phyloP scores from a whole-genome alignment of 805 yeast species.

The Schwanniomyces vanrijiae region DNA sequence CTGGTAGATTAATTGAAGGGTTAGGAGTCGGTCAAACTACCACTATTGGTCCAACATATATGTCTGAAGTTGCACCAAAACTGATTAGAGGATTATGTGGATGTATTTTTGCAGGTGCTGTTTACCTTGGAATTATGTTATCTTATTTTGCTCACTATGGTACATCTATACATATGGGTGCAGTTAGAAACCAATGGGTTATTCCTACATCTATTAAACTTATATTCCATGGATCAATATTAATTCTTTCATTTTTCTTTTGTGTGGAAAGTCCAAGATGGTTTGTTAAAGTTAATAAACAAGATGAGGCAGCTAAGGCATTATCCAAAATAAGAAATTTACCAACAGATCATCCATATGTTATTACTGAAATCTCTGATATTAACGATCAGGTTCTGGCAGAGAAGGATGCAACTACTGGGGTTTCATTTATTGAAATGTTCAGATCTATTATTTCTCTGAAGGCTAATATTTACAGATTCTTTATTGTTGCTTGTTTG shows the following conservation, averaged over 20 bases:
- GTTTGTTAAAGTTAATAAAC: conserved; percentile 43
- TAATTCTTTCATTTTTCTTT: conserved; percentile 41
- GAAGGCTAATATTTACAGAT: conserved; percentile 46
- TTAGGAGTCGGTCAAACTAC: conserved; percentile 57
- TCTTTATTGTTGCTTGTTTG: conserved; percentile 38
- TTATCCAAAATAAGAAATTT: conserved; percentile 45
- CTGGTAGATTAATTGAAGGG: conserved; percentile 57
- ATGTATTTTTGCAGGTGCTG: conserved; percentile 57
- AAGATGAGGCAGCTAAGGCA: conserved; percentile 39
- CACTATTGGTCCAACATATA: conserved; percentile 54
- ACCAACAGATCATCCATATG: conserved; percentile 47
- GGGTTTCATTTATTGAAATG: conserved; percentile 43
- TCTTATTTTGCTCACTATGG: conserved; percentile 54
- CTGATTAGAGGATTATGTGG: conserved; percentile 52
- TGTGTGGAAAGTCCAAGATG: conserved; percentile 54
- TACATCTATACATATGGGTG: conserved; percentile 44
- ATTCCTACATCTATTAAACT: conserved; percentile 51
- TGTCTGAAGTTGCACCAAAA: conserved; percentile 54
- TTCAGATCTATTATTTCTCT: conserved; percentile 34
- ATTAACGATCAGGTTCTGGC: conserved; percentile 46
- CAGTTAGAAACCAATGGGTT: conserved; percentile 48
- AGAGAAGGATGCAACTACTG: conserved; percentile 29
- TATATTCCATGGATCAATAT: conserved; percentile 46
- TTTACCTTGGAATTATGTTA: conserved; percentile 53
- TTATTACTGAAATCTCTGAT: conserved; percentile 51